Base-by-base conservation (phyloP, 352 stramenopile genomes). In the Phytopythium helicoides region DNA sequence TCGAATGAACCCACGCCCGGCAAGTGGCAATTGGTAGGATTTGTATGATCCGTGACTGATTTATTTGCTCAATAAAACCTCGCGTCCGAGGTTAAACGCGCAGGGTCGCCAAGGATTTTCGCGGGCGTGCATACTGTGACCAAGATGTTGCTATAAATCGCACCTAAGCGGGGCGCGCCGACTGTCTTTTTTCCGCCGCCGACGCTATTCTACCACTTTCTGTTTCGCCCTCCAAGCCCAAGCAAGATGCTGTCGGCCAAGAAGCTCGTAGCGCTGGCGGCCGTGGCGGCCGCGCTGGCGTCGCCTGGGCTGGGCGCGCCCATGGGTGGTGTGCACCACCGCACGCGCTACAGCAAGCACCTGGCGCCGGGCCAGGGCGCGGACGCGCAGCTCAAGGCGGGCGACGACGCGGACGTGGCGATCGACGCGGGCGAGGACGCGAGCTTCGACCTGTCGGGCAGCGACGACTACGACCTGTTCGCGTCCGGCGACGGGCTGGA, bases 301-400 rank as follows among this genome's bases (percentile, higher is more conserved):
- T 47, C 63, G 21, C 49, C 54, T 9, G 26, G 33, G 35, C 40
- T 44, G 38, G 63, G 63, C n/a, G 42, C 71, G 35, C 64, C 53
- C 21, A 63, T 68, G 15, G 42, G 54, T 12, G 67, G 62, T 10
- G 64, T 66, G 40, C 62, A 76, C 54, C 67, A 76, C 48, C 59
- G 47, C 31, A 69, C 55, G 10, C 51, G 66, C 39, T 68, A 73
- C 47, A 42, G 62, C 34, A 63, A 64, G 22, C 60, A 72, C 36
- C 61, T 65, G 47, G 58, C 60, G 34, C 31, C 71, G 33, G 50
- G 62, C 47, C 49, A 51, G 39, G 6, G 7, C 18, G 19, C 39
- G 1, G 21, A 42, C 40, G n/a, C 35, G 31, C 41, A 48, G 25
- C 54, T 50, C 45, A 31, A 70, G 33, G 60, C 49, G 18, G 62